phyloP scores from a whole-genome alignment of 176 grass and related monocot genomes.

The Oryza meridionalis region DNA sequence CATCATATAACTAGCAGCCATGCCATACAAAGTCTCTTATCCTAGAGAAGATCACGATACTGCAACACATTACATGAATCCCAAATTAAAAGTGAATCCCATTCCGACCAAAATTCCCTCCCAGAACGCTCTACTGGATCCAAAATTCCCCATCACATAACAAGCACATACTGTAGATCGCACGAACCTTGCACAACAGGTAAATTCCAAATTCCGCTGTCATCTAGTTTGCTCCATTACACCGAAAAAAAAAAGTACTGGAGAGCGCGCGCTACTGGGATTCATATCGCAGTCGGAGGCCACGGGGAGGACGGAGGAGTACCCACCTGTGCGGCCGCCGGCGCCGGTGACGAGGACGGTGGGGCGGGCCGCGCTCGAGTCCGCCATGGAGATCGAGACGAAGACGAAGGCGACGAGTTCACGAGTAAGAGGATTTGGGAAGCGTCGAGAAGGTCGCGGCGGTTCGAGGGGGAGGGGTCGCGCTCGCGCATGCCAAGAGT shows the following conservation, averaged over 20 bases:
- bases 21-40: neutral
- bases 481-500: neutral
- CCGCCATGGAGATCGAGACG: constrained; percentile 43
- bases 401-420: neutral
- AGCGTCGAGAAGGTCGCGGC: constrained; percentile 42
- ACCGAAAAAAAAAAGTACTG: neutral
- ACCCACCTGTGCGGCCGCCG: constrained; percentile 64
- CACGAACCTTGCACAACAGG: neutral
- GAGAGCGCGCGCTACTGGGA: neutral
- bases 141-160: neutral
- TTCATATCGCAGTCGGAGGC: neutral
- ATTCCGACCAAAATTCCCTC: neutral
- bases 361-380: constrained; percentile 46
- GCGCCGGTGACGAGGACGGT: constrained; percentile 83
- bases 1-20: neutral
- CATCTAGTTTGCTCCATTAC: neutral
- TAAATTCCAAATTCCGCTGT: neutral
- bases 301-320: neutral
- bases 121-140: neutral
- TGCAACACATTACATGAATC: neutral
- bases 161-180: neutral
- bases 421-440: constrained; percentile 16
- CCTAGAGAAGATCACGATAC: neutral
- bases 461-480: neutral
- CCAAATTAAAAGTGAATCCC: neutral